Base-by-base conservation (phyloP, 441 rosid species). In the Flueggea neowawraea region DNA sequence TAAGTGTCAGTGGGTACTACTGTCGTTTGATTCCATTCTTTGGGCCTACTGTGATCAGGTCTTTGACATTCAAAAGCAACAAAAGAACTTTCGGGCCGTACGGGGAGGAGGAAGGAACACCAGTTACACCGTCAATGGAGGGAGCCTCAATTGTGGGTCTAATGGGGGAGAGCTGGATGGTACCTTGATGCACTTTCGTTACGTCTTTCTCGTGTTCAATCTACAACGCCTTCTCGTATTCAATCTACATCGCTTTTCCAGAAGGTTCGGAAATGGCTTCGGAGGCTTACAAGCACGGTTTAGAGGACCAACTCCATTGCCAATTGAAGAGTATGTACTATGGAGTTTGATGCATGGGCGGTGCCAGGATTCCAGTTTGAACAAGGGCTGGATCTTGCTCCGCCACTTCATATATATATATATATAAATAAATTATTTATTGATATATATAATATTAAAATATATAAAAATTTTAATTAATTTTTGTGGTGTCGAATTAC, bases 141-240 rank as follows among this genome's bases (percentile, higher is more conserved):
- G 86, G 91, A 63, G 81, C 76, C 4, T 75, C 72, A 8, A 67
- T 91, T 31, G 87, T 82, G 6, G 96, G 95, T 11, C 73, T 92
- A 41, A 77, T 68, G 60, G 96, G n/a, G 93, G 32, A 80, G 96
- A 56, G 67, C 88, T 16, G 93, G 86, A 57, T 87, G 92, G 96
- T 84, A 80, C 67, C 71, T 89, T 22, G 93, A 92, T 68, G 73
- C 88, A 15, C 70, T 89, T 47, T 88, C 95, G 11, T 89, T 89
- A 64, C 80, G 72, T 12, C 50, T 91, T 16, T 76, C 78, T 32
- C 79, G 61, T 31, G 69, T 71, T 57, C 85, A 74, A 33, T 70
- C 92, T 5, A 22, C 75, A 4, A 91, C 66, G 31, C n/a, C n/a
- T n/a, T n/a, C n/a, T n/a, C n/a, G n/a, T n/a, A n/a, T n/a, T n/a